Conservation (phyloP, 2,329 filamentous ascomycete genomes). For the Aspergillus bombycis region DNA sequence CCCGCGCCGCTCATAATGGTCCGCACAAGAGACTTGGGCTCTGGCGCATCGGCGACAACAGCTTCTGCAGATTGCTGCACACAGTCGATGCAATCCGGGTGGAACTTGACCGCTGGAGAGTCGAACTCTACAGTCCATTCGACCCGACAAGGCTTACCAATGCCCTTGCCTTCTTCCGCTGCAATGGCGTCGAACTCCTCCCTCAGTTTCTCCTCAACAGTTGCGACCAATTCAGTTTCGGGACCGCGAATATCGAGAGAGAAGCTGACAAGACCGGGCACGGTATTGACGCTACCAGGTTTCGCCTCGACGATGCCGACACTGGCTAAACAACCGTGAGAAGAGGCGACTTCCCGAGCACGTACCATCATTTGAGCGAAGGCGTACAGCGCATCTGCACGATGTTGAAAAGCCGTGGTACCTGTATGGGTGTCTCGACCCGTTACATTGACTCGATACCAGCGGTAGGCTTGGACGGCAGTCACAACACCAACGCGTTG, state of each 20-base stretch:
- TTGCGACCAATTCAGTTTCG: conserved; percentile 58
- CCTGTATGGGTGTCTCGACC: conserved; percentile 75
- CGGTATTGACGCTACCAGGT: conserved; percentile 73
- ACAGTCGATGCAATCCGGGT: conserved; percentile 67
- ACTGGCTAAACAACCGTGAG: conserved; percentile 64
- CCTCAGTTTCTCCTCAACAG: conserved; percentile 61
- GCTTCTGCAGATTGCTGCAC: conserved; percentile 63
- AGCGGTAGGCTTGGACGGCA: conserved; percentile 75
- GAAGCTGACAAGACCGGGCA: conserved; percentile 69
- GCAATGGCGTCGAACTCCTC: conserved; percentile 64
- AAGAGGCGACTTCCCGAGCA: conserved; percentile 64
- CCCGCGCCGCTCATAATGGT: conserved; percentile 67
- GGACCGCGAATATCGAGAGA: conserved; percentile 68
- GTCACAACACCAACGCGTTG: conserved; percentile 71
- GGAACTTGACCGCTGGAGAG: conserved; percentile 64
- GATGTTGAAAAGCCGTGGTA: conserved; percentile 68
- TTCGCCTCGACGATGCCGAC: conserved; percentile 70
- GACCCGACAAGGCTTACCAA: conserved; percentile 56
- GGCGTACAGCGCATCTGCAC: conserved; percentile 69
- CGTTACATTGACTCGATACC: conserved; percentile 68
- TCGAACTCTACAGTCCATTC: conserved; percentile 65
- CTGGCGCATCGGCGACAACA: conserved; percentile 55
- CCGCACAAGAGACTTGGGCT: conserved; percentile 49
- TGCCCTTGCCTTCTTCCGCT: conserved; percentile 57
- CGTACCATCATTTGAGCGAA: conserved; percentile 70